Evolutionary conservation across 1,139 yeast species (phyloP).

Genomic region (Debaryomyces nepalensis): DNA sequence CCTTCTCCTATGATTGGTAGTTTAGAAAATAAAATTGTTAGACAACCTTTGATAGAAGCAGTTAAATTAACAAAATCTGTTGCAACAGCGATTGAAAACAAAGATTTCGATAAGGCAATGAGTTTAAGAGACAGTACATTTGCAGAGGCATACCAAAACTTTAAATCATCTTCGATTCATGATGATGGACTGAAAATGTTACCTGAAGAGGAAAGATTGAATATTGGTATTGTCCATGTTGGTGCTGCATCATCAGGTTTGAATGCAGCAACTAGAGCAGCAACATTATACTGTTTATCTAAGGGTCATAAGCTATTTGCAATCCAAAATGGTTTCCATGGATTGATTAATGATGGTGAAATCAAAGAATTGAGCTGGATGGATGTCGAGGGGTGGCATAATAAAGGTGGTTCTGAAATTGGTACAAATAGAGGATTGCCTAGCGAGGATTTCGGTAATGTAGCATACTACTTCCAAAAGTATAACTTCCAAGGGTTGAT

Average conservation of each 20-base stretch:
- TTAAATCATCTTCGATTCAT: slow-evolving; percentile 67
- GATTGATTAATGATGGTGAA: slow-evolving; percentile 79
- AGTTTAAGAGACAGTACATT: slow-evolving; percentile 85
- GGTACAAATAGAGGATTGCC: slow-evolving; percentile 94
- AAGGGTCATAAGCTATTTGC: slow-evolving; percentile 89
- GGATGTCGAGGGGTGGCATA: slow-evolving; percentile 88
- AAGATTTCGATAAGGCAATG: slow-evolving; percentile 88
- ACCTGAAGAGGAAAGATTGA: slow-evolving; percentile 56
- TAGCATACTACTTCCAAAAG: slow-evolving; percentile 89
- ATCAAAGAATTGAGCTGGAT: slow-evolving; percentile 80
- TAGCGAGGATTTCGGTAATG: slow-evolving; percentile 79
- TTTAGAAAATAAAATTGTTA: slow-evolving; percentile 81
- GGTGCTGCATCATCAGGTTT: slow-evolving; percentile 99
- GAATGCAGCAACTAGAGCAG: slow-evolving; percentile 91
- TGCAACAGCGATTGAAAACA: slow-evolving; percentile 78
- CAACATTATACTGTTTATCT: slow-evolving; percentile 87
- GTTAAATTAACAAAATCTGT: slow-evolving; percentile 84
- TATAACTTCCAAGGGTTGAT: slow-evolving; percentile 83
- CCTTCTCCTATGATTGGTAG: slow-evolving; percentile 97
- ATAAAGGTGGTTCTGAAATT: slow-evolving; percentile 90
- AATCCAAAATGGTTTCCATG: slow-evolving; percentile 91
- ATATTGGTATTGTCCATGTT: slow-evolving; percentile 82
- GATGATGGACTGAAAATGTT: slow-evolving; percentile 65
- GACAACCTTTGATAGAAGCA: slow-evolving; percentile 86
- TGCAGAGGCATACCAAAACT: slow-evolving; percentile 75